phyloP scores from a whole-genome alignment of 108 stramenopile species.

The Pseudonitzschia delicatissima region DNA sequence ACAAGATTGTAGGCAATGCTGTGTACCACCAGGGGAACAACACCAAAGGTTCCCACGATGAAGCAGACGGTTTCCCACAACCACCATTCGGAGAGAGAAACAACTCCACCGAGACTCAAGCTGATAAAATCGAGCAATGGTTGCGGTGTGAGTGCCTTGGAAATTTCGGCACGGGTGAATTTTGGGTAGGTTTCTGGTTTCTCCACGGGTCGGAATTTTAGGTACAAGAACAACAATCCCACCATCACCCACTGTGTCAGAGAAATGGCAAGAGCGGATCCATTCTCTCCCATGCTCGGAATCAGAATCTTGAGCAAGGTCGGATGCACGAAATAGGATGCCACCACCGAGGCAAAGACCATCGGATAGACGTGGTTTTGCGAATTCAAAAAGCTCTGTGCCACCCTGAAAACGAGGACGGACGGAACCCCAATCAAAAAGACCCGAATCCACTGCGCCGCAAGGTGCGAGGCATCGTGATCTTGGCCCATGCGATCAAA shows the following conservation, averaged over 20 bases:
- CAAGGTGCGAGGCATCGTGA: slow-evolving; percentile 21
- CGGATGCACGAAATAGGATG: slow-evolving; percentile 39
- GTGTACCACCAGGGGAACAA: slow-evolving; percentile 29
- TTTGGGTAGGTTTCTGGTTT: slow-evolving; percentile 38
- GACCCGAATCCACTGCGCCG: slow-evolving; percentile 43
- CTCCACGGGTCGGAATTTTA: slow-evolving; percentile 20
- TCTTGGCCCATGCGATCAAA: slow-evolving; percentile 48
- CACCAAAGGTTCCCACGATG: slow-evolving; percentile 41
- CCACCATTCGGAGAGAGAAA: slow-evolving; percentile 56
- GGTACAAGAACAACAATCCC: slow-evolving; percentile 19
- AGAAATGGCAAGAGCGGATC: slow-evolving; percentile 39
- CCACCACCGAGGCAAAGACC: slow-evolving; percentile 23
- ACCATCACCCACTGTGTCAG: slow-evolving; percentile 39
- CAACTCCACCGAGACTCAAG: slow-evolving; percentile 48
- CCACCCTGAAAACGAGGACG: slow-evolving; percentile 37
- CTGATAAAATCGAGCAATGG: slow-evolving; percentile 31
- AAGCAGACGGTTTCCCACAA: slow-evolving; percentile 52
- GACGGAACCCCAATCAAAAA: slow-evolving; percentile 44
- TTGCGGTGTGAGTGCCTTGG: slow-evolving; percentile 18
- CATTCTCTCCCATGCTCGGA: slow-evolving; percentile 30
- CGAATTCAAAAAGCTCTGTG: slow-evolving; percentile 37
- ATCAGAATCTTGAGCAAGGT: slow-evolving; percentile 30
- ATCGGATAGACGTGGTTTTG: slow-evolving; percentile 41
- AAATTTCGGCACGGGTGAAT: neutral
- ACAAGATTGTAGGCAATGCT: slow-evolving; percentile 48